Evolutionary conservation across 495 filamentous ascomycete genomes (phyloP).

Genomic region (Neurospora sp.): DNA sequence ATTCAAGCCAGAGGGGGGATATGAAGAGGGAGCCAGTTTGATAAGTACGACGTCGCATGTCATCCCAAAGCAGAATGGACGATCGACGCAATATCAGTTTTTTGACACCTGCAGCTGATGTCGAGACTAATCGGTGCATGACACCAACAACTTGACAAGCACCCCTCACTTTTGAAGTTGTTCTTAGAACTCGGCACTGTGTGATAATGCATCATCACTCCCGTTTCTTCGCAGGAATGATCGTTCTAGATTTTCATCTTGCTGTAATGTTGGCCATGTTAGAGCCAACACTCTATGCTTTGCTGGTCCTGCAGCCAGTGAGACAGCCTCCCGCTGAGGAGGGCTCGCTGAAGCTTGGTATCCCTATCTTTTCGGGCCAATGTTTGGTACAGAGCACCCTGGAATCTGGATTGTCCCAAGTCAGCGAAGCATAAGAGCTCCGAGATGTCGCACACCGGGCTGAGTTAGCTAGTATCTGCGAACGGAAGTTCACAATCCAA

Average conservation of each 20-base stretch:
- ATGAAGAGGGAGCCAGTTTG: not conserved
- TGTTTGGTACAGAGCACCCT: not conserved
- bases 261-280: not conserved
- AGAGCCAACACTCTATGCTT: not conserved
- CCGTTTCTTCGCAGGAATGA: not conserved
- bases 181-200: not conserved
- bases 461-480: not conserved
- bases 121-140: not conserved
- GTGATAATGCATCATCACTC: not conserved
- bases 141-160: not conserved
- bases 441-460: not conserved
- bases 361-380: not conserved
- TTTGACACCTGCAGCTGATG: not conserved
- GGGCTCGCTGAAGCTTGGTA: not conserved
- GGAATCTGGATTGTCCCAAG: not conserved
- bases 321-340: not conserved
- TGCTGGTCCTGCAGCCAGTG: not conserved
- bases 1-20: not conserved
- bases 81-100: not conserved
- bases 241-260: not conserved
- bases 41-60: not conserved
- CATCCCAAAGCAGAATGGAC: not conserved
- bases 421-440: not conserved
- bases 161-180: not conserved
- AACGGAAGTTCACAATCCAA: not conserved